phyloP scores from a whole-genome alignment of 2,329 filamentous ascomycete species.

The Bisporella sp. region DNA sequence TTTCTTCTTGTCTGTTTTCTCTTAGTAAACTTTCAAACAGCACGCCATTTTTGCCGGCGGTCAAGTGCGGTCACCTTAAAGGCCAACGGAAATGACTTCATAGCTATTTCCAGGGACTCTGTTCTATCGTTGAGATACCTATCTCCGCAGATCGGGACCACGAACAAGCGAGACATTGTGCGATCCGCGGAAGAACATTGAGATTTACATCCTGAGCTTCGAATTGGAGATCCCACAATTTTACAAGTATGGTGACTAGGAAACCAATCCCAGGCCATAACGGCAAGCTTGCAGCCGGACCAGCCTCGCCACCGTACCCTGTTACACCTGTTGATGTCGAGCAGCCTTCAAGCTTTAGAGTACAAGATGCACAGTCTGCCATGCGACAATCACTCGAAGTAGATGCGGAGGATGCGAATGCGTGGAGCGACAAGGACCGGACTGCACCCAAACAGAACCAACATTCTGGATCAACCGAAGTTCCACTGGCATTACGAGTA shows the following conservation, averaged over 20 bases:
- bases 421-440: conserved; percentile 16
- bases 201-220: neutral
- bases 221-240: neutral
- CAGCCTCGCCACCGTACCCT: conserved; percentile 19
- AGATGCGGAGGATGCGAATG: conserved; percentile 14
- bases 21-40: no score
- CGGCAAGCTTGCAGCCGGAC: conserved; percentile 7
- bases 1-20: no score
- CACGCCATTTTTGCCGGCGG: no score
- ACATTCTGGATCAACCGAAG: neutral
- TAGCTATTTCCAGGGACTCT: no score
- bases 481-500: conserved; percentile 23
- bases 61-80: no score
- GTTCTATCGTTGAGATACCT: no score
- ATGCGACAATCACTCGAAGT: conserved; percentile 10
- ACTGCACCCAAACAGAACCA: conserved; percentile 1
- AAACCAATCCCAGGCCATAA: conserved; percentile 19
- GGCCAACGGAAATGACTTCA: no score
- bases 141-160: no score
- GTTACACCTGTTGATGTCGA: conserved; percentile 14
- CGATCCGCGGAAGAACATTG: no score
- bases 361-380: conserved; percentile 12
- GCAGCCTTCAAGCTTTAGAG: conserved; percentile 6
- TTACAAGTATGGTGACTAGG: conserved; percentile 21
- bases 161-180: no score